Percentiles rank a stretch among this genome's conserved stretches.
Conservation (phyloP, 2,329 filamentous ascomycete species). For the Chaetomium strumarium region DNA sequence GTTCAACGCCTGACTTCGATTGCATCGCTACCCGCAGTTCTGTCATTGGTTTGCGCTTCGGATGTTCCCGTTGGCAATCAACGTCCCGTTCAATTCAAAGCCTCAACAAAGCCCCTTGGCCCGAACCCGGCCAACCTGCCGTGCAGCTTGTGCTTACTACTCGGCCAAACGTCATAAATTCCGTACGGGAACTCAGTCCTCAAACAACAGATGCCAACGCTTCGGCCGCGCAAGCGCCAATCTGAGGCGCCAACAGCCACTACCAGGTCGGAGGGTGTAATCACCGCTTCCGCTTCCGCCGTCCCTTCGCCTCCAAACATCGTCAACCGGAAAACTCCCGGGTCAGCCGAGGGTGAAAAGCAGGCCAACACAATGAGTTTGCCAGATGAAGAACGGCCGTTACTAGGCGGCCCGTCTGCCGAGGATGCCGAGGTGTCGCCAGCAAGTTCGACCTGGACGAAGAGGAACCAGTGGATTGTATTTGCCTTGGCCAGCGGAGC, state of each 20-base stretch:
- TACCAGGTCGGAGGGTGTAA: background rate
- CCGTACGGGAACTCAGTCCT: background rate
- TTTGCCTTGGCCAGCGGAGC: slow-evolving; percentile 68
- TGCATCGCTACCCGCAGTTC: too few relatives aligned
- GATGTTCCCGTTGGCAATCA: background rate
- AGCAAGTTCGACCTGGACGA: slow-evolving; percentile 23
- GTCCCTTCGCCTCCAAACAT: background rate
- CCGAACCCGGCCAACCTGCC: too few relatives aligned
- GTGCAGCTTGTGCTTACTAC: too few relatives aligned
- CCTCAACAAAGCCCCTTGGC: too few relatives aligned
- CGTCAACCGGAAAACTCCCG: slow-evolving; percentile 9
- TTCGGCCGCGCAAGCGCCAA: slow-evolving; percentile 6
- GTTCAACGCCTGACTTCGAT: too few relatives aligned
- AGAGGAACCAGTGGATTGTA: slow-evolving; percentile 53
- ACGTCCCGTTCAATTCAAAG: background rate
- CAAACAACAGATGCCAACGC: slow-evolving; percentile 9
- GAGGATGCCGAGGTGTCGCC: background rate
- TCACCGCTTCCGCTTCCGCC: background rate
- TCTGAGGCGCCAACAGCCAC: background rate
- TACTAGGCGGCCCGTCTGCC: slow-evolving; percentile 13
- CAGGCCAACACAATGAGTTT: slow-evolving; percentile 18
- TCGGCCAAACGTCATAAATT: background rate
- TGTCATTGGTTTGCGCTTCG: background rate
- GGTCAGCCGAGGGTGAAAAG: background rate
- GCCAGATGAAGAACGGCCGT: slow-evolving; percentile 22